Conservation (phyloP, 306 rosid species). For the Lagenaria siceraria region DNA sequence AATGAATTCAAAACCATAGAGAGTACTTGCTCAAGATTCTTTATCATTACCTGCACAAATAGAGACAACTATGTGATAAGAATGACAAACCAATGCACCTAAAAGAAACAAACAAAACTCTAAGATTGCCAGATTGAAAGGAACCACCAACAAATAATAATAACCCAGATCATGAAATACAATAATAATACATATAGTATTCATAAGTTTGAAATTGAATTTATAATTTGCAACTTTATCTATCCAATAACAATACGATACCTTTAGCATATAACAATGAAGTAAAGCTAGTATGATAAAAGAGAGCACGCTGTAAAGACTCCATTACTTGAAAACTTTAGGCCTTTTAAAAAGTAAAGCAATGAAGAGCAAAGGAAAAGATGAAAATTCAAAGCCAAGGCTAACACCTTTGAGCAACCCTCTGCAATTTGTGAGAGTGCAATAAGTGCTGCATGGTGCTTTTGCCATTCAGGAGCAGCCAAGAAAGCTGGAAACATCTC, state of each 20-base stretch:
- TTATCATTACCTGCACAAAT: constrained; percentile 71
- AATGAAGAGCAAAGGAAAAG: background rate
- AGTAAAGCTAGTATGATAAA: background rate
- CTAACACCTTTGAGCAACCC: constrained; percentile 74
- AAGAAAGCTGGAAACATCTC: constrained; percentile 72
- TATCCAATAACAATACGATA: background rate
- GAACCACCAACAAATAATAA: background rate
- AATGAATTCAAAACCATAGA: constrained; percentile 92
- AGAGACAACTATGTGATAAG: background rate
- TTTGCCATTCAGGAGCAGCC: constrained; percentile 93
- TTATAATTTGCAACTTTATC: background rate
- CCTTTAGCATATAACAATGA: background rate
- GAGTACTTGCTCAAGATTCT: constrained; percentile 88
- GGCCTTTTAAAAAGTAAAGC: background rate
- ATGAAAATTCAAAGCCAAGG: background rate
- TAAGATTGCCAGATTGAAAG: background rate
- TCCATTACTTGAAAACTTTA: background rate
- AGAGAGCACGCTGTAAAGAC: background rate
- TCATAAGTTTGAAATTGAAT: background rate
- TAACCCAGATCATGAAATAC: background rate
- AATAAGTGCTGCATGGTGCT: constrained; percentile 83
- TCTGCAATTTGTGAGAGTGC: constrained; percentile 92
- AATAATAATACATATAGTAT: background rate
- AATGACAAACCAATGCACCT: background rate
- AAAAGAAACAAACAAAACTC: background rate